Percentiles rank a stretch among this genome's conserved stretches.
Evolutionary conservation across 2,329 filamentous ascomycete species (phyloP).

Genomic region (Aspergillus vadensis): DNA sequence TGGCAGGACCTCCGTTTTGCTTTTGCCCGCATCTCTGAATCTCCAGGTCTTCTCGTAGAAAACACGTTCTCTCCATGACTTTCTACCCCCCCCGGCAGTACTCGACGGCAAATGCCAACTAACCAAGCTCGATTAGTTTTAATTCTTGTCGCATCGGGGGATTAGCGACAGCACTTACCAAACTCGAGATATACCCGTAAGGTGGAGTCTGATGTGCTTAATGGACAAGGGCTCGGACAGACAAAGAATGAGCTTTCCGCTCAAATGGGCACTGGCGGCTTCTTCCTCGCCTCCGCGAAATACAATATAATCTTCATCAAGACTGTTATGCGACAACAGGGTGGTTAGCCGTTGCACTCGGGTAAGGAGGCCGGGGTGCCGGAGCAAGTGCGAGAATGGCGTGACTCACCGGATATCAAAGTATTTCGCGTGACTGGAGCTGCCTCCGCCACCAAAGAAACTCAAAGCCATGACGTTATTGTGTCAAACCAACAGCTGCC

Average conservation of each 20-base stretch:
- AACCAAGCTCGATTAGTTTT: conserved; percentile 3
- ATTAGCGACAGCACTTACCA: conserved; percentile 55
- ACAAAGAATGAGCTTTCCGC: conserved; percentile 73
- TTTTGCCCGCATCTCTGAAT: conserved; percentile 59
- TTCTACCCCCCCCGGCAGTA: conserved; percentile 39
- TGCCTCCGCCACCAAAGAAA: conserved; percentile 46
- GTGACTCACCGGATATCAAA: conserved; percentile 51
- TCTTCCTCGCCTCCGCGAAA: conserved; percentile 75
- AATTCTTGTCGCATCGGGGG: background rate
- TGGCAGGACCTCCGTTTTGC: conserved; percentile 58
- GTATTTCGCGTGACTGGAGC: conserved; percentile 50
- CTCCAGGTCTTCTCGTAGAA: conserved; percentile 73
- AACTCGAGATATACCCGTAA: conserved; percentile 70
- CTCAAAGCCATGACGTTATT: conserved; percentile 46
- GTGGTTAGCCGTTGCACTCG: conserved; percentile 22
- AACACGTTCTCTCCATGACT: conserved; percentile 45
- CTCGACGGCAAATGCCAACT: conserved; percentile 42
- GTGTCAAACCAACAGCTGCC: conserved; percentile 22
- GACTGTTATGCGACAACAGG: conserved; percentile 47
- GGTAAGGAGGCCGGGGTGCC: conserved; percentile 12
- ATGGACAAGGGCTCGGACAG: conserved; percentile 68
- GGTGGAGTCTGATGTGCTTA: conserved; percentile 71
- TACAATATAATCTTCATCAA: conserved; percentile 77
- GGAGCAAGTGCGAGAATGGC: conserved; percentile 14
- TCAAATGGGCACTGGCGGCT: conserved; percentile 72